Conservation (phyloP, 306 rosid genomes). For the Mimosa pudica region DNA sequence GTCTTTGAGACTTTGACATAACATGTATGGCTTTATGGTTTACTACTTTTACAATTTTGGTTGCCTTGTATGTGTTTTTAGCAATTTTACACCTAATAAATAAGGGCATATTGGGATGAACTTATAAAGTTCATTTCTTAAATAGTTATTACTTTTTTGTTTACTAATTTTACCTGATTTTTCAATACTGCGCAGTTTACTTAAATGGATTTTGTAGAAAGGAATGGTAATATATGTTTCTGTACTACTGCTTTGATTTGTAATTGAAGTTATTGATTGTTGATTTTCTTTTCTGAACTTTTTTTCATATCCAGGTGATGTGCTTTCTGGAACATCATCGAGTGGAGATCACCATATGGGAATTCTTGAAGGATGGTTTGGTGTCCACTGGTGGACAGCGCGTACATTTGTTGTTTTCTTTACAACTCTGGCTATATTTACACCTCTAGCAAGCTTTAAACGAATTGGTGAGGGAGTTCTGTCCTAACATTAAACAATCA, state of each 20-base stretch:
- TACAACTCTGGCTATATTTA: slow-evolving; percentile 60
- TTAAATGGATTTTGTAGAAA: too few species aligned
- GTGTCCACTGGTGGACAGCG: slow-evolving; percentile 82
- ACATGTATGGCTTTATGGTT: not conserved
- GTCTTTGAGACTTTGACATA: not conserved
- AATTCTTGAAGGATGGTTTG: slow-evolving; percentile 91
- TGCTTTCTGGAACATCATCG: slow-evolving; percentile 87
- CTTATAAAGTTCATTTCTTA: too few species aligned
- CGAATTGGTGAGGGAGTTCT: slow-evolving; percentile 67
- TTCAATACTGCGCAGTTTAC: too few species aligned
- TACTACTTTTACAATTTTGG: too few species aligned
- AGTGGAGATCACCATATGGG: slow-evolving; percentile 75
- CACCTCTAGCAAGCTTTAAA: slow-evolving; percentile 78
- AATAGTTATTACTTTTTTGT: too few species aligned
- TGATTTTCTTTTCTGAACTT: slow-evolving; percentile 14
- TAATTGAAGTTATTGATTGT: slow-evolving; percentile 14
- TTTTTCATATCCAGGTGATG: slow-evolving; percentile 68
- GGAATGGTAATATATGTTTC: too few species aligned
- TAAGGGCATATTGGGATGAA: too few species aligned
- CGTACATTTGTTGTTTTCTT: slow-evolving; percentile 60
- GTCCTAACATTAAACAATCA: not conserved
- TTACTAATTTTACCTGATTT: too few species aligned
- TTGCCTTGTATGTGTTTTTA: too few species aligned
- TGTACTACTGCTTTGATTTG: slow-evolving; percentile 21
- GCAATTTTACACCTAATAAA: too few species aligned